These are phyloP conservation scores for Wickerhamiella dianesei DNA, from an alignment of 805 yeast species.

Conservation along the genomic window DNA sequence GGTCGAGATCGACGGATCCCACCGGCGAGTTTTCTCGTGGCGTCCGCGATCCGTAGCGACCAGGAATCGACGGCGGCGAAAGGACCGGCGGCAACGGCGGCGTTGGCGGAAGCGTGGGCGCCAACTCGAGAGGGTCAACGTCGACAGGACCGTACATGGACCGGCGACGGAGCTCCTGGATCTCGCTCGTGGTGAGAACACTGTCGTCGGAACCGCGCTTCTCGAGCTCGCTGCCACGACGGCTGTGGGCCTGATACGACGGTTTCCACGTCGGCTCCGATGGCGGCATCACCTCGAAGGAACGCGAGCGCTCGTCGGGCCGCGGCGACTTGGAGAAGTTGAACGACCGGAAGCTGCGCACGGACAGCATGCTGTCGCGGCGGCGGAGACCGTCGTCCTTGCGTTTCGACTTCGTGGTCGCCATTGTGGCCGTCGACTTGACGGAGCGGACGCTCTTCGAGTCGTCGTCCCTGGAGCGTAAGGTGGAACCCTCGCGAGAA, in stretches of 20 bases:
- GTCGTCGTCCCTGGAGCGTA: slow-evolving; percentile 9
- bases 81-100: neutral
- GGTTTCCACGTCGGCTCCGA: neutral
- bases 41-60: neutral
- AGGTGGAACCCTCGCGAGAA: neutral
- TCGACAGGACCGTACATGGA: neutral
- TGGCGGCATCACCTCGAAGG: neutral
- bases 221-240: neutral
- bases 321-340: neutral
- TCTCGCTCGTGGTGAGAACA: neutral
- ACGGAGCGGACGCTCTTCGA: slow-evolving; percentile 18
- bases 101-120: neutral
- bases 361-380: neutral
- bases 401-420: slow-evolving; percentile 19
- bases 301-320: neutral
- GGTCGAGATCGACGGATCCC: neutral
- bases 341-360: neutral
- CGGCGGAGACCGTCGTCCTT: slow-evolving; percentile 3
- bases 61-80: neutral
- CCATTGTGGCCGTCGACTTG: slow-evolving; percentile 19
- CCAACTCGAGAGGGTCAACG: neutral
- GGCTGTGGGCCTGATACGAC: neutral
- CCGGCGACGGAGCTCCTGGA: neutral
- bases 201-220: neutral
- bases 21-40: neutral